These are phyloP conservation scores for Hyaloscypha finlandica DNA, from an alignment of 495 filamentous ascomycete genomes.

Conservation along the genomic window DNA sequence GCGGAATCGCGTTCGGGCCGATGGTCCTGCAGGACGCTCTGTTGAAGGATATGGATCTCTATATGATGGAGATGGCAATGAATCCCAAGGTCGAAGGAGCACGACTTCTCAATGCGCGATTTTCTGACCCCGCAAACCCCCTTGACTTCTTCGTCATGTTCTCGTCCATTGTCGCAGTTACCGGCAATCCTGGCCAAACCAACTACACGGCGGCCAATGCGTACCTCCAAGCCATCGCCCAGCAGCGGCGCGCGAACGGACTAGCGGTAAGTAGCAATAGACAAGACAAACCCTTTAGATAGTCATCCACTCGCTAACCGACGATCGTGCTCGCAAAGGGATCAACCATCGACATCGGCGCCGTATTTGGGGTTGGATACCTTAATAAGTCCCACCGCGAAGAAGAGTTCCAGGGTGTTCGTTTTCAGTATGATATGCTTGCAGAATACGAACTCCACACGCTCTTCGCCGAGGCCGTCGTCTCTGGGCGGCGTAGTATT, in stretches of 20 bases:
- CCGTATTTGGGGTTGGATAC: neutral
- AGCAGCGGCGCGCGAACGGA: neutral
- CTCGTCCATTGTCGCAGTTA: neutral
- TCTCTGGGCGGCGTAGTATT: constrained; percentile 3
- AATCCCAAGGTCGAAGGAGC: neutral
- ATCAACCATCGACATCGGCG: constrained; percentile 4
- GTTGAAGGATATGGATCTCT: no score
- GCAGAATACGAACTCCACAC: neutral
- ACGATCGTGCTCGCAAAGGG: neutral
- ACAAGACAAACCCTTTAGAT: no score
- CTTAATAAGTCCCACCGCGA: neutral
- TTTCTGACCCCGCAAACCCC: neutral
- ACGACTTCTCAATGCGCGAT: neutral
- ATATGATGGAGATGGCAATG: neutral
- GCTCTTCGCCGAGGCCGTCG: neutral
- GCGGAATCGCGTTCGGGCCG: no score
- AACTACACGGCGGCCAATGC: neutral
- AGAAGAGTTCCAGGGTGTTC: neutral
- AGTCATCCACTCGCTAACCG: no score
- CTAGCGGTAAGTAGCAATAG: neutral
- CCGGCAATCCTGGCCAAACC: neutral
- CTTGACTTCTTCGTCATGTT: constrained; percentile 6
- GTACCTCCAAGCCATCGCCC: neutral
- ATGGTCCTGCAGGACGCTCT: no score
- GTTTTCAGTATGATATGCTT: neutral